Conservation (phyloP, 2,329 filamentous ascomycete genomes). For the Rutstroemia sp. region DNA sequence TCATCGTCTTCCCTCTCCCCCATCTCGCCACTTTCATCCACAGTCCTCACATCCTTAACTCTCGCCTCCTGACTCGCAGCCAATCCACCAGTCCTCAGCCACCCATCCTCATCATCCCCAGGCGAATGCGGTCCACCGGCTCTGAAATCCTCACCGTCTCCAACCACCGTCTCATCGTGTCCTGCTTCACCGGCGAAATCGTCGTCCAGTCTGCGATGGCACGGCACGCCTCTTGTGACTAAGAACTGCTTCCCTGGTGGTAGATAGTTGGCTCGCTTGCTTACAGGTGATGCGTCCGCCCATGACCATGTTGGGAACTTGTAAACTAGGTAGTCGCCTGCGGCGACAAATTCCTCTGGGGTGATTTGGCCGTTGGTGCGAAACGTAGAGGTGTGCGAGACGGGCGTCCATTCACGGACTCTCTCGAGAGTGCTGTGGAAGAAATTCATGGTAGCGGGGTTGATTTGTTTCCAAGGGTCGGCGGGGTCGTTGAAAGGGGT, state of each 20-base stretch:
- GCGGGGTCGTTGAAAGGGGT: neutral
- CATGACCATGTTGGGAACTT: constrained; percentile 99
- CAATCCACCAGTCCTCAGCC: constrained; percentile 80
- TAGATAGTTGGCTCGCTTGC: constrained; percentile 72
- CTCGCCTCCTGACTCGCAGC: constrained; percentile 68
- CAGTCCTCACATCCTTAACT: constrained; percentile 73
- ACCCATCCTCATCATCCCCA: constrained; percentile 73
- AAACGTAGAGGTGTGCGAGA: constrained; percentile 87
- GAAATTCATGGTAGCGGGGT: constrained; percentile 61
- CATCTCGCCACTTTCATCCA: constrained; percentile 83
- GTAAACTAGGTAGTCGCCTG: constrained; percentile 96
- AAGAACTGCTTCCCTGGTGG: constrained; percentile 91
- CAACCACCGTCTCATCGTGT: constrained; percentile 77
- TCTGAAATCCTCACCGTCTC: constrained; percentile 62
- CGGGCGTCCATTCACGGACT: constrained; percentile 85
- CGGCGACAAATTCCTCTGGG: constrained; percentile 90
- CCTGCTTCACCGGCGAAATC: constrained; percentile 87
- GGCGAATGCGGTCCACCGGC: constrained; percentile 37
- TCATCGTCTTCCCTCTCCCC: constrained; percentile 67
- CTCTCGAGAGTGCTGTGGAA: constrained; percentile 89
- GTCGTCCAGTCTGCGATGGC: constrained; percentile 82
- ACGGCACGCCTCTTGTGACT: constrained; percentile 89
- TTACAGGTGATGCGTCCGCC: constrained; percentile 78
- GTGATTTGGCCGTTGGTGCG: constrained; percentile 92
- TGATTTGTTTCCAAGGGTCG: constrained; percentile 6